Base-by-base conservation (phyloP, 78 protist species). In the Cavenderia fasciculata region DNA sequence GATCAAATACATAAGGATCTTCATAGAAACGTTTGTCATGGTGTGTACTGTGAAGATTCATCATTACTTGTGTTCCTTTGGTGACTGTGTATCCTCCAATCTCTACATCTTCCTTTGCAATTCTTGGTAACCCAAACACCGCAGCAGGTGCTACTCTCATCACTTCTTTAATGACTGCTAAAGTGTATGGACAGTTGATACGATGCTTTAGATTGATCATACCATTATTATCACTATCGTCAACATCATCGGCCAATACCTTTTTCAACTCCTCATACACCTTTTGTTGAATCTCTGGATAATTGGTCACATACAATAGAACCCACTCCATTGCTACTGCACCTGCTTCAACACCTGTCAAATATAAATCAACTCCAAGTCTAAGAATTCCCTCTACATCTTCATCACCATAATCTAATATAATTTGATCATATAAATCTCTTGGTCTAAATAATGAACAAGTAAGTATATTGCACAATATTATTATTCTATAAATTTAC, bases 221-320 rank as follows among this genome's bases (percentile, higher is more conserved):
- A 54, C 25, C 51, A 38, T 63, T 21, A 21, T 6, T 19, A 19
- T 40, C 72, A 11, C 31, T 7, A 31, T 82, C 90, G 31, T 27
- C 41, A 4, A n/a, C 72, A 38, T 65, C 47, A 14, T 69, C 18
- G 16, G 59, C 75, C 33, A 82, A 56, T 11, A 68, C 78, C 12
- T 82, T 46, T 43, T 43, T 29, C 8, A 49, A 19, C 18, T 82
- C 68, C 40, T 41, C 27, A 54, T 82, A 78, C 16, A 82, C 56
- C 18, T 66, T 54, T 27, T 79, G 77, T 54, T 79, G 88, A 41
- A 79, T 18, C 10, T 79, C 73, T 54, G 56, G 66, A 52, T 79
- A 10, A 12, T 79, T 68, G 14, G 38, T 62, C 52, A 79, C 23
- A 19, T 31, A 47, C 27, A 79, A 19, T 1, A 79, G 7, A 8